Base-by-base conservation (phyloP, 306 rosid species). In the Cucumis hystrix region DNA sequence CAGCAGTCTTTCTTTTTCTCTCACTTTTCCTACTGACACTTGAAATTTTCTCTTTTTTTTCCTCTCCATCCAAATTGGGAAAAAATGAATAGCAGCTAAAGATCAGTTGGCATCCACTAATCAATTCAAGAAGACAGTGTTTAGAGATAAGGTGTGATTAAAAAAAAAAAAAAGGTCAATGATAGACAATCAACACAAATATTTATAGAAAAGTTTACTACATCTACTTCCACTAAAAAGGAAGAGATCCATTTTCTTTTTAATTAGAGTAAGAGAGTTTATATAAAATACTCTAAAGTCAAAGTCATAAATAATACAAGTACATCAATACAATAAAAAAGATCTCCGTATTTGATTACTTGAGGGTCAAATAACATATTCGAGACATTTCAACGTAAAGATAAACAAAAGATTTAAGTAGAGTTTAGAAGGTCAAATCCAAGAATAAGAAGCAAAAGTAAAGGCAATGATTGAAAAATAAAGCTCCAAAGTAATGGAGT, bases 341-440 rank as follows among this genome's bases (percentile, higher is more conserved):
- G 0, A 7, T 8, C 13, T 43, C 0, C 13, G 13, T 43, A 43
- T 8, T 43, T 9, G 49, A 3, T 43, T 8, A 3, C 11, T 43
- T 8, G 3, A 8, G 1, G 49, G 41, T 39, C 1, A 6, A 1
- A 39, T 39, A 6, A 5, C 9, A 39, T 0, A 39, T 39, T 5
- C 41, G 0, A 39, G 41, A 39, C 8, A 39, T 39, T 39, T 6
- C 51, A 11, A 12, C 4, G 10, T 45, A 66, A 66, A 35, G 18
- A 68, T 41, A n/a, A 18, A 41, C 37, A 10, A 35, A 35, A 45
- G 76, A 23, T 47, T 69, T 70, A 40, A 20, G 76, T 70, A 25
- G 59, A 52, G 77, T 73, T 73, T 54, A 73, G 47, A 7, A 30
- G 9, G 77, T 73, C 77, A 52, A 73, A 73, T 52, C 77, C 77